A percentile compares a stretch with the other conserved stretches of the same genome.
Evolutionary conservation across 2,329 filamentous ascomycete genomes (phyloP).

Genomic region (Myotisia sp.): DNA sequence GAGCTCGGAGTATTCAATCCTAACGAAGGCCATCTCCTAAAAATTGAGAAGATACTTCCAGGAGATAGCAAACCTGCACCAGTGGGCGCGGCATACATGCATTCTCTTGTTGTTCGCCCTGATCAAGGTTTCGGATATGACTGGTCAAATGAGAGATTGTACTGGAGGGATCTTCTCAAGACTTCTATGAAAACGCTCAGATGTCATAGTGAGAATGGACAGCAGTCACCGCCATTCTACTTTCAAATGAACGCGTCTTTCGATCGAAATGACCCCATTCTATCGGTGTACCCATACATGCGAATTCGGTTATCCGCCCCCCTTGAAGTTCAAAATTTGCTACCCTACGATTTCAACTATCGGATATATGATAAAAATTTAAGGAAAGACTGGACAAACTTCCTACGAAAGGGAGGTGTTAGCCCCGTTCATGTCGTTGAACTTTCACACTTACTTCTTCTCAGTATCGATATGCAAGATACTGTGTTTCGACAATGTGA

Average conservation of each 20-base stretch:
- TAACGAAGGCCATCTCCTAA: constrained; percentile 75
- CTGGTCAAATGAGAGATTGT: constrained; percentile 80
- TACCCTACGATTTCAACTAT: constrained; percentile 98
- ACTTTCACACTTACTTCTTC: constrained; percentile 76
- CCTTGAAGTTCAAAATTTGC: constrained; percentile 80
- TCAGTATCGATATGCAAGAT: constrained; percentile 94
- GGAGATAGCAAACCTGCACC: constrained; percentile 81
- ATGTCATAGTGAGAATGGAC: constrained; percentile 72
- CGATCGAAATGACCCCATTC: constrained; percentile 69
- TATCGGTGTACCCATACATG: constrained; percentile 86
- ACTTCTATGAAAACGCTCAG: constrained; percentile 73
- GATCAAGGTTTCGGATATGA: constrained; percentile 94
- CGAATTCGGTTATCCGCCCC: constrained; percentile 80
- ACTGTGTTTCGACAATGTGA: constrained; percentile 89
- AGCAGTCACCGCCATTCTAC: constrained; percentile 70
- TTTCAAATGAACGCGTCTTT: constrained; percentile 87
- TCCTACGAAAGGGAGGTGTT: constrained; percentile 86
- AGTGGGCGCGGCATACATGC: constrained; percentile 80
- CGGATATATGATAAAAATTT: constrained; percentile 98
- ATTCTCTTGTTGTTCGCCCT: constrained; percentile 73
- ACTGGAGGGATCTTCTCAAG: constrained; percentile 84
- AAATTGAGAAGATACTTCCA: constrained; percentile 93
- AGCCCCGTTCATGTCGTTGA: constrained; percentile 97
- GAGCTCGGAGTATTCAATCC: constrained; percentile 84
- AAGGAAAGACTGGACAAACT: constrained; percentile 98